These are phyloP conservation scores for Papiliotrema laurentii DNA, from an alignment of 1,284 basidiomycete species.

Conservation along the genomic window DNA sequence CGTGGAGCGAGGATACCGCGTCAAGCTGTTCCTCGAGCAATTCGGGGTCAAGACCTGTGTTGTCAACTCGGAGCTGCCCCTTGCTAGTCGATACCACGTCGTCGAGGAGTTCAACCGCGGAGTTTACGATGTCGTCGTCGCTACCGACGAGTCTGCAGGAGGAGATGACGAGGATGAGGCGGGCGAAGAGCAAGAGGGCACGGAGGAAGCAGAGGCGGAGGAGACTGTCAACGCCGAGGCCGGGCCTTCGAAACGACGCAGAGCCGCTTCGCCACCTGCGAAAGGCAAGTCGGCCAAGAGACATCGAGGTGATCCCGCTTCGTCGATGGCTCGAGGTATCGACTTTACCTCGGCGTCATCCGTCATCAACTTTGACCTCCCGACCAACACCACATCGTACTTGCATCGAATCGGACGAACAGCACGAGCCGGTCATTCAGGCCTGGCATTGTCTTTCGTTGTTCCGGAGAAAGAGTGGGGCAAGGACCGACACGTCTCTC, in stretches of 20 bases:
- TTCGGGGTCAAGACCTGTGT: conserved; percentile 96
- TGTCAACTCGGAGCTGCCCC: conserved; percentile 89
- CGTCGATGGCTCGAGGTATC: conserved; percentile 91
- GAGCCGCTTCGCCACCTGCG: conserved; percentile 38
- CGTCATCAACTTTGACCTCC: conserved; percentile 98
- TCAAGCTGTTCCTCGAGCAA: conserved; percentile 93
- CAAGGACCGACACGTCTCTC: conserved; percentile 57
- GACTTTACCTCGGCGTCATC: conserved; percentile 97
- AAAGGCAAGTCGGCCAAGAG: conserved; percentile 40
- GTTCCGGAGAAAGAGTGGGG: conserved; percentile 72
- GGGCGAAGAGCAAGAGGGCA: conserved; percentile 44
- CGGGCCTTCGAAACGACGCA: conserved; percentile 38
- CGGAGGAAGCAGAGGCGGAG: conserved; percentile 18
- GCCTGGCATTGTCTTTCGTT: conserved; percentile 87
- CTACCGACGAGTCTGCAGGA: conserved; percentile 81
- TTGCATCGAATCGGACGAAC: conserved; percentile 95
- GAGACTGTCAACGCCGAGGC: conserved; percentile 31
- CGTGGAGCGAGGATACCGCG: conserved; percentile 74
- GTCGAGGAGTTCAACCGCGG: conserved; percentile 99
- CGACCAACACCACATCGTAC: conserved; percentile 81
- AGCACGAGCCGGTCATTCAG: conserved; percentile 88
- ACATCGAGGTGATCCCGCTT: conserved; percentile 62
- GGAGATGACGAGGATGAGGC: conserved; percentile 51
- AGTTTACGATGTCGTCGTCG: conserved; percentile 97
- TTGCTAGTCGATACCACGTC: conserved; percentile 94